phyloP scores from a whole-genome alignment of 2,329 filamentous ascomycete genomes.

The Byssothecium circinans region DNA sequence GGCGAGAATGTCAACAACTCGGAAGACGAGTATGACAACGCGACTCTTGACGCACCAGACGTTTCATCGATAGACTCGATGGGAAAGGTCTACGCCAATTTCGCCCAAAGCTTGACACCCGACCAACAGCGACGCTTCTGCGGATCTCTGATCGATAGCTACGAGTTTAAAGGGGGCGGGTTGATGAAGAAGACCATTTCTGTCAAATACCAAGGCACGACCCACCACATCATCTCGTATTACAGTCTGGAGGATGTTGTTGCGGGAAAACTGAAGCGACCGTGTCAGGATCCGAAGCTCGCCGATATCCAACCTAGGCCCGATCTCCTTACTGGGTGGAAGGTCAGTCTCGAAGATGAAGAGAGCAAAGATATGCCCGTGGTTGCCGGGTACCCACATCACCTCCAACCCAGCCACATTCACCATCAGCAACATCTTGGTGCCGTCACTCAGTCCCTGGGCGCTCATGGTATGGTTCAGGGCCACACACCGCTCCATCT shows the following conservation, averaged over 20 bases:
- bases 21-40: constrained; percentile 40
- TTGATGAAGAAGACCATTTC: constrained; percentile 93
- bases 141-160: constrained; percentile 86
- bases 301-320: constrained; percentile 36
- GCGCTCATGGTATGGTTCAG: constrained; percentile 27
- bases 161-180: constrained; percentile 79
- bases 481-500: constrained; percentile 32
- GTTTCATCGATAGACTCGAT: constrained; percentile 20
- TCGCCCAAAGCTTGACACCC: constrained; percentile 43
- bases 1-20: constrained; percentile 34
- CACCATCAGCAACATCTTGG: constrained; percentile 22
- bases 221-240: constrained; percentile 86
- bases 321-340: constrained; percentile 41
- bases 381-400: constrained; percentile 31
- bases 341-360: constrained; percentile 42
- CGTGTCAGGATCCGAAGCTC: constrained; percentile 38
- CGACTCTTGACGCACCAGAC: constrained; percentile 27
- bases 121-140: constrained; percentile 65
- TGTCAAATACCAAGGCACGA: constrained; percentile 71
- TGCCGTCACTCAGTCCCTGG: constrained; percentile 17
- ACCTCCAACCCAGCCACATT: constrained; percentile 30
- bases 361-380: constrained; percentile 40
- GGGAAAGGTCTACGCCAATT: constrained; percentile 42
- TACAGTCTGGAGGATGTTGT: constrained; percentile 80
- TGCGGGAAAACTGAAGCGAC: constrained; percentile 38